Percentiles rank a stretch among this genome's conserved stretches.
Conservation (phyloP, 1,284 basidiomycete species). For the Cutaneotrichosporon sp. region DNA sequence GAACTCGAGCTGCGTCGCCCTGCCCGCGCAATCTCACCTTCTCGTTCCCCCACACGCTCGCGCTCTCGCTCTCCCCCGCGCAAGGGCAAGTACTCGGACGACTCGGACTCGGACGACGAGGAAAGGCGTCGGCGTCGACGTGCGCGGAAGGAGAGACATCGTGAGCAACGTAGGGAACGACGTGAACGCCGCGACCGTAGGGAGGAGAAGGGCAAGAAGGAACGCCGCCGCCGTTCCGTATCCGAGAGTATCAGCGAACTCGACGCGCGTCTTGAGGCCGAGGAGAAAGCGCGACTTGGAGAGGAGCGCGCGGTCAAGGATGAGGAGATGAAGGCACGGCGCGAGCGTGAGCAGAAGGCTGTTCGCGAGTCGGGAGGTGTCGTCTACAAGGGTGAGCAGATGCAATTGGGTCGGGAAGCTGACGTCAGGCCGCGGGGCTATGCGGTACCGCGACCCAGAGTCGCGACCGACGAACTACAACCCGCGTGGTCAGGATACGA, state of each 20-base stretch:
- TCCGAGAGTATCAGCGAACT: conserved; percentile 50
- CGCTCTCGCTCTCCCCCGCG: conserved; percentile 18
- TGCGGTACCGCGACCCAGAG: conserved; percentile 53
- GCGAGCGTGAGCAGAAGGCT: conserved; percentile 38
- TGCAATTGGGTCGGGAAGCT: background rate
- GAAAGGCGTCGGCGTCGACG: conserved; percentile 10
- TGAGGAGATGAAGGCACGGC: conserved; percentile 36
- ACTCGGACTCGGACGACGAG: conserved; percentile 27
- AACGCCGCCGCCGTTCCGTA: conserved; percentile 4
- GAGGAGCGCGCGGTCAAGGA: conserved; percentile 35
- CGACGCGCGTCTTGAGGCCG: conserved; percentile 51
- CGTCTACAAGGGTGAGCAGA: conserved; percentile 48
- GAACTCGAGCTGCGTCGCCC: conserved; percentile 71
- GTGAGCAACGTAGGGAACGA: conserved; percentile 10
- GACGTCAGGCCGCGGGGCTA: conserved; percentile 47
- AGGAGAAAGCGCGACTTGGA: conserved; percentile 51
- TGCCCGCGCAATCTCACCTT: conserved; percentile 17
- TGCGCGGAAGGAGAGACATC: conserved; percentile 18
- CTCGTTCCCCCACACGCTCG: conserved; percentile 24
- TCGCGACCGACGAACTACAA: conserved; percentile 37
- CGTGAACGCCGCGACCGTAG: conserved; percentile 18
- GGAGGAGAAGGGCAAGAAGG: conserved; percentile 15
- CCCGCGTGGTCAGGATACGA: conserved; percentile 30
- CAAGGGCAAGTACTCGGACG: conserved; percentile 11
- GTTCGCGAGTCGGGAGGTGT: conserved; percentile 40